Evolutionary conservation across 2,329 filamentous ascomycete genomes (phyloP).

Genomic region (Fusarium nodosum): DNA sequence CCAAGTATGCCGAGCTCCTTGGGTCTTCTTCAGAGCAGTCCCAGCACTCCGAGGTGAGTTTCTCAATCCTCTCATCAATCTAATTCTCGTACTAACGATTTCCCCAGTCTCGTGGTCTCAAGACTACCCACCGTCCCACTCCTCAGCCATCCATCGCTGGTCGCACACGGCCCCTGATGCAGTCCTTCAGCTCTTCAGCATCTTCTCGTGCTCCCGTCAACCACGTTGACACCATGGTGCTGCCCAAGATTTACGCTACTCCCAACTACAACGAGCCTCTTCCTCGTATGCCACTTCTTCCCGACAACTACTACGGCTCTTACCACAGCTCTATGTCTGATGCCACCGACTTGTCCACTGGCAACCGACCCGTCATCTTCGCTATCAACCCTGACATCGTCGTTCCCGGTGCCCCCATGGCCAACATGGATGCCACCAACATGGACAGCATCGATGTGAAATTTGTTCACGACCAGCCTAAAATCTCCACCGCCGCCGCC

Average conservation of each 20-base stretch:
- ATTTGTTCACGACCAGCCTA: constrained; percentile 60
- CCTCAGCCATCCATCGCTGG: constrained; percentile 60
- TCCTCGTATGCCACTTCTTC: constrained; percentile 71
- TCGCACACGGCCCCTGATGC: constrained; percentile 70
- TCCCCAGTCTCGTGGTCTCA: constrained; percentile 58
- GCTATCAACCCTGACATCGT: constrained; percentile 69
- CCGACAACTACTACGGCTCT: constrained; percentile 69
- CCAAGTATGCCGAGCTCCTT: constrained; percentile 63
- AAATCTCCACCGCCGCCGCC: constrained; percentile 37
- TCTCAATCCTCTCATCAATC: not conserved
- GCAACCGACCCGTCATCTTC: constrained; percentile 66
- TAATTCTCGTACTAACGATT: constrained; percentile 27
- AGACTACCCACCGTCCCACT: constrained; percentile 63
- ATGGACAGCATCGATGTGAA: constrained; percentile 69
- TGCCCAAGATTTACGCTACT: constrained; percentile 61
- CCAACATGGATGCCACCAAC: constrained; percentile 70
- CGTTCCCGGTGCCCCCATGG: constrained; percentile 64
- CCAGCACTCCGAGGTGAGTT: constrained; percentile 59
- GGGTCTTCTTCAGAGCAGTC: constrained; percentile 51
- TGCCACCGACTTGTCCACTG: constrained; percentile 55
- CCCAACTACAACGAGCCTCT: constrained; percentile 53
- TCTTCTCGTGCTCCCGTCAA: constrained; percentile 56
- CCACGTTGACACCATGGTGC: constrained; percentile 66
- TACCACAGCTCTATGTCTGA: constrained; percentile 60
- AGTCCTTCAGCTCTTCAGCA: constrained; percentile 69